These are phyloP conservation scores for Neurospora sublineolata DNA, from an alignment of 495 filamentous ascomycete species.

Conservation along the genomic window DNA sequence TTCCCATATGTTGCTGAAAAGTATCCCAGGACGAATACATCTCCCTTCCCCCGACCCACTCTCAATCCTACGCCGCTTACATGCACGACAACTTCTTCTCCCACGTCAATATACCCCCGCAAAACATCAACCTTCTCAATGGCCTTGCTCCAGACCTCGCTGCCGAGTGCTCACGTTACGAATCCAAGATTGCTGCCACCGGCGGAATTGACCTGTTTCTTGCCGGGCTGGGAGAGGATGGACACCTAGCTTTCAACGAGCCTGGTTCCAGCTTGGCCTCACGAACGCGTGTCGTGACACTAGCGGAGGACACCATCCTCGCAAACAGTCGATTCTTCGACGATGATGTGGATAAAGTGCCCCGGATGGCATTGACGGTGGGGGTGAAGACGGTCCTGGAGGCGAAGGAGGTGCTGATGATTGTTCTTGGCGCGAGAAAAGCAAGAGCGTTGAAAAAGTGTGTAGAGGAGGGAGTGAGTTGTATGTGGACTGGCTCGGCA, in stretches of 20 bases:
- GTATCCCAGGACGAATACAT: constrained; percentile 68
- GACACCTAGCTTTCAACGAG: constrained; percentile 86
- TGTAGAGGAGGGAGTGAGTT: constrained; percentile 71
- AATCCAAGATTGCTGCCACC: constrained; percentile 60
- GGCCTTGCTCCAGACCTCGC: constrained; percentile 67
- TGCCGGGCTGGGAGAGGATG: constrained; percentile 74
- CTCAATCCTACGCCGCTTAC: constrained; percentile 77
- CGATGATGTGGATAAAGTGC: constrained; percentile 60
- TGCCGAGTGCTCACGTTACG: constrained; percentile 67
- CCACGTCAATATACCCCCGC: constrained; percentile 68
- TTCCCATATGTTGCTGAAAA: background rate
- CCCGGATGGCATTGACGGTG: constrained; percentile 74
- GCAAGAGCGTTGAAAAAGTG: constrained; percentile 70
- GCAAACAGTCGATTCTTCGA: constrained; percentile 78
- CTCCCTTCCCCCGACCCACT: constrained; percentile 68
- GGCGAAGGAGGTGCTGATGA: constrained; percentile 68
- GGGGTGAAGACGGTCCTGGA: constrained; percentile 82
- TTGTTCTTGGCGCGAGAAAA: constrained; percentile 72
- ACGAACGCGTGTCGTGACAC: constrained; percentile 72
- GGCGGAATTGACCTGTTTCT: constrained; percentile 82
- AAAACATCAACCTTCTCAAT: constrained; percentile 77
- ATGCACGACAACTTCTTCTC: constrained; percentile 90
- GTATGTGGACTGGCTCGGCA: constrained; percentile 80
- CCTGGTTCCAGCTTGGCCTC: constrained; percentile 70
- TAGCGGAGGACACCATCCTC: constrained; percentile 77